Evolutionary conservation across 2,329 filamentous ascomycete genomes (phyloP), one percentile per base, ranked within the genome.

Genomic region (Colletotrichum costaricense): DNA sequence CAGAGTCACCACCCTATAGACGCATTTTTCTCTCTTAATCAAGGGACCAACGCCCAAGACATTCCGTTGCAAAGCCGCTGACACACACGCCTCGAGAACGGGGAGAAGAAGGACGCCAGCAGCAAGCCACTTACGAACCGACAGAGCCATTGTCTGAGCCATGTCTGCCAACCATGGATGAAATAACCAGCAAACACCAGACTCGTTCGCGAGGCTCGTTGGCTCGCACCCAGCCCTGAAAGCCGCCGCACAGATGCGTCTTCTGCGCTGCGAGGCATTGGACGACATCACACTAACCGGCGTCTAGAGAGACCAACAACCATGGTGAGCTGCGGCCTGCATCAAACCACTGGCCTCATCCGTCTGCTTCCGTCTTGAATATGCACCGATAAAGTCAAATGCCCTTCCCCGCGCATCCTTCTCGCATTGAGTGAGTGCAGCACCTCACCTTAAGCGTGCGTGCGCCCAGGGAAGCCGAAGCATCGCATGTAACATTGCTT

Each of bases 201-300:
- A 49, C 19, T 11, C 16, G 19, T 7, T 3, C 19, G 19, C 8
- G n/a, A 49, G 42, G 19, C 42, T 49, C 16, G 28, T 38, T 28
- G 38, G 35, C 28, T 67, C 42, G 56, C 24, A 62, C 56, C 28
- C 42, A 63, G 60, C 26, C 33, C 42, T 35, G 33, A 16, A 19
- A 49, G 42, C 42, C 42, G 42, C 42, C 38, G 64, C 46, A 71
- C 56, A 49, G 63, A 46, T 67, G 68, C 55, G 19, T 49, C 19
- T 22, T 22, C 19, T 49, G n/a, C 26, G 22, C 62, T 56, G 62
- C 22, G 52, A 28, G 22, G 49, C 64, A 46, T 60, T 46, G 16
- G 63, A 56, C 64, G 22, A 52, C 26, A 63, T 63, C 35, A 66
- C 62, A 69, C n/a, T 24, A 16, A 56, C 19, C 26, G 64, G 35